Percentiles rank a stretch among this genome's conserved stretches.
Conservation (phyloP, 148 eudicot genomes). For the Heliamphora exappendiculata region DNA sequence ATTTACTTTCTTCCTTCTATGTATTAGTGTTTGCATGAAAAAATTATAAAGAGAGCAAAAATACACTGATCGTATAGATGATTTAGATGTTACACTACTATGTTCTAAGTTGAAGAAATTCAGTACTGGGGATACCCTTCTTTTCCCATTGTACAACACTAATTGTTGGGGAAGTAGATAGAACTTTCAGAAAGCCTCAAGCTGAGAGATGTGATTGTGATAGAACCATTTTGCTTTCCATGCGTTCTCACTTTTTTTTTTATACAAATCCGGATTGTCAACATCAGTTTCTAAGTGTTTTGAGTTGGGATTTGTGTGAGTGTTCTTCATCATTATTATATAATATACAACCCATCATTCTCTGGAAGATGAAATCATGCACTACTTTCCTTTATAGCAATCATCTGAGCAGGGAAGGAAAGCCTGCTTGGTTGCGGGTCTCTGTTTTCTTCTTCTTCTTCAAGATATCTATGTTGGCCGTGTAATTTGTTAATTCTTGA, state of each 20-base stretch:
- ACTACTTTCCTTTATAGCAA: background rate
- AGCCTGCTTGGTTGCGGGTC: background rate
- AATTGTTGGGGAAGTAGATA: background rate
- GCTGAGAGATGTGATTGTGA: background rate
- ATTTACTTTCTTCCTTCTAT: background rate
- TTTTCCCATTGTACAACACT: background rate
- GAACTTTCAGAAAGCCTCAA: background rate
- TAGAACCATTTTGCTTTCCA: background rate
- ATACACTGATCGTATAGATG: background rate
- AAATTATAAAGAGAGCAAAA: background rate
- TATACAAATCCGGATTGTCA: background rate
- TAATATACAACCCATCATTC: background rate
- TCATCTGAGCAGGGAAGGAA: background rate
- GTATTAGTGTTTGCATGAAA: background rate
- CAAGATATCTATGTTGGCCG: background rate
- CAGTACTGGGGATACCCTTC: background rate
- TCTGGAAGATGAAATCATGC: background rate
- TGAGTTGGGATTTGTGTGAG: background rate
- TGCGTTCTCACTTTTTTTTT: background rate
- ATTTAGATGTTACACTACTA: background rate
- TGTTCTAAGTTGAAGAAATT: background rate
- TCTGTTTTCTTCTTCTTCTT: background rate
- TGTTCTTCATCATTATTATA: background rate
- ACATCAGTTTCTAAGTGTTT: background rate
- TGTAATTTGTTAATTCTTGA: background rate